phyloP scores from a whole-genome alignment of 2,329 filamentous ascomycete genomes.

The Nannizziopsis arthrosporioides region DNA sequence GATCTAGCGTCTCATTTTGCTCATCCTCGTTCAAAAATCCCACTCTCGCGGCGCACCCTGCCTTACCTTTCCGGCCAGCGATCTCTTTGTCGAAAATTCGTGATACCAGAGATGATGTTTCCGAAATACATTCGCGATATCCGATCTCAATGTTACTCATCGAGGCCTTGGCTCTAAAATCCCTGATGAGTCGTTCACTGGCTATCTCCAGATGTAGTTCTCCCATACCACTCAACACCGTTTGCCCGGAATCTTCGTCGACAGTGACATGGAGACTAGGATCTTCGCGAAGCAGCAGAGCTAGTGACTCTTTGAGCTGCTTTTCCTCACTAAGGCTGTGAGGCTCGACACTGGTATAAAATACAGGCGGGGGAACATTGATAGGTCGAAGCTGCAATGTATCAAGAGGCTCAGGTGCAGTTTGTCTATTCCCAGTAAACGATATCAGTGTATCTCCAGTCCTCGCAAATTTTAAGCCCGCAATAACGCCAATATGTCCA shows the following conservation, averaged over 20 bases:
- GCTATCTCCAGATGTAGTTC: constrained; percentile 92
- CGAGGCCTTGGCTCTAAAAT: constrained; percentile 71
- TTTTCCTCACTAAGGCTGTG: constrained; percentile 68
- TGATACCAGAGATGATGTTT: constrained; percentile 45
- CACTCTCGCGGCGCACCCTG: constrained; percentile 58
- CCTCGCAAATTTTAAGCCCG: constrained; percentile 77
- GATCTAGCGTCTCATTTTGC: constrained; percentile 10
- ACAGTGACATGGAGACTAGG: constrained; percentile 76
- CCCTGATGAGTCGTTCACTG: constrained; percentile 71
- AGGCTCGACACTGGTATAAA: constrained; percentile 88
- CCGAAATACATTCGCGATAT: constrained; percentile 71
- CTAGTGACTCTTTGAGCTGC: constrained; percentile 61
- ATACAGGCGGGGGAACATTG: constrained; percentile 81
- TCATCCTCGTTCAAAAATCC: constrained; percentile 36
- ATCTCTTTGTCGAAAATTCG: constrained; percentile 66
- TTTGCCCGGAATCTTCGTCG: constrained; percentile 85
- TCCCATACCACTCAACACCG: constrained; percentile 89
- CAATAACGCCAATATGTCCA: constrained; percentile 88
- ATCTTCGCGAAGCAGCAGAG: constrained; percentile 75
- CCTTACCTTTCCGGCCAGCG: constrained; percentile 66
- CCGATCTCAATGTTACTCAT: constrained; percentile 92
- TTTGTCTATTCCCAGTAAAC: constrained; percentile 52
- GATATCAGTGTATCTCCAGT: constrained; percentile 87
- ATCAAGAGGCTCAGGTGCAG: constrained; percentile 56
- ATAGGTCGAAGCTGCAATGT: constrained; percentile 77